Conservation (phyloP, 345 rosid species). For the Aethionema arabicum region DNA sequence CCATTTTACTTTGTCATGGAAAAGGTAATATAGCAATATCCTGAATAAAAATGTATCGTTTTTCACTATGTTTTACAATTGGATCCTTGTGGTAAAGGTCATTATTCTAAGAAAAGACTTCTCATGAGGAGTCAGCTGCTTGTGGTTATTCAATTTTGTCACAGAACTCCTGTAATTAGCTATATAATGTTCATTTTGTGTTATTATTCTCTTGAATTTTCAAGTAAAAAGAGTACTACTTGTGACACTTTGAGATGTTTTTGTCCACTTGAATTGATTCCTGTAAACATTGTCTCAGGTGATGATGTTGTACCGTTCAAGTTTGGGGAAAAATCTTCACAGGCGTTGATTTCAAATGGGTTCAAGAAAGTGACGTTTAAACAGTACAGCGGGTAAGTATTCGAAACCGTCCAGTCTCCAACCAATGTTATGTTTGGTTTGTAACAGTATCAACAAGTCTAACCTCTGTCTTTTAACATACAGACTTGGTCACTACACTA, state of each 20-base stretch:
- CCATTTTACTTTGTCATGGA: slow-evolving; percentile 84
- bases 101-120: neutral
- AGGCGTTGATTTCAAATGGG: slow-evolving; percentile 53
- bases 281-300: slow-evolving; percentile 43
- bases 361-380: slow-evolving; percentile 73
- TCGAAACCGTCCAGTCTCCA: neutral
- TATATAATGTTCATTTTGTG: neutral
- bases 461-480: slow-evolving; percentile 8
- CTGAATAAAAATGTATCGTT: neutral
- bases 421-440: neutral
- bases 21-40: slow-evolving; percentile 47
- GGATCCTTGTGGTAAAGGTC: neutral
- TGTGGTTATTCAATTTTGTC: neutral
- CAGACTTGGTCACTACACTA: slow-evolving; percentile 90
- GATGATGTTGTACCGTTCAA: slow-evolving; percentile 89
- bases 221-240: slow-evolving; percentile 4
- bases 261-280: slow-evolving; percentile 9
- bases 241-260: neutral
- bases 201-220: too few relatives aligned
- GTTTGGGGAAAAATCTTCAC: slow-evolving; percentile 87
- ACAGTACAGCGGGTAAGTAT: slow-evolving; percentile 63
- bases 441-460: neutral
- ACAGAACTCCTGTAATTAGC: neutral
- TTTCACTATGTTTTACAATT: neutral
- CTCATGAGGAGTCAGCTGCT: neutral